Base-by-base conservation (phyloP, 371 early-diverging fungal species). In the Synchytrium microbalum region DNA sequence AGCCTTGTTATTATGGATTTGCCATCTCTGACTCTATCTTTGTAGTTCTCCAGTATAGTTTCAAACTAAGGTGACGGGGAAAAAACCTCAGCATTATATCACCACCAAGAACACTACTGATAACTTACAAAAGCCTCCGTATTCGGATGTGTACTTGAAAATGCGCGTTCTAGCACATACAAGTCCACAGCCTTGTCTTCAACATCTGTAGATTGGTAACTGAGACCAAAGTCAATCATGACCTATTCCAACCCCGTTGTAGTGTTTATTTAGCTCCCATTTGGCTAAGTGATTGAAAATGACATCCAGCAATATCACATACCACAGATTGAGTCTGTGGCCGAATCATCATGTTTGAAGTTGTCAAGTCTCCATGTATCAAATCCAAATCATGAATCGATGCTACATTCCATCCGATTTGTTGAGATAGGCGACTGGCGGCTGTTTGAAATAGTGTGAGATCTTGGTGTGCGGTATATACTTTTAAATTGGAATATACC, bases 181-280 rank as follows among this genome's bases (percentile, higher is more conserved):
- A 99, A 79, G 81, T 99, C 99, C 0, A 99, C 99, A 23, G 96
- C 99, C 76, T 97, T 98, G 76, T 99, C 99, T 72, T 99, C 99
- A n/a, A 77, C 73, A 69, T 94, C 78, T 1, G 70, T 69, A 13
- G 95, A 92, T 27, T 86, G 79, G 69, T 84, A 92, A 66, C 94
- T 90, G 58, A 99, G 74, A 0, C 99, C 99, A 83, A 99, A 99
- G 81, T 99, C 99, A 64, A 99, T 98, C 57, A 96, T 67, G 28
- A 75, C 71, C 74, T 73, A 55, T 55, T 46, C 32, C 3, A 3
- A 31, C 10, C 2, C 27, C 27, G 29, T 5, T 54, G 2, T n/a
- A 54, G 1, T 19, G 32, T 14, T 19, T 52, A 60, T n/a, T 55
- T 26, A 46, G 32, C 23, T 16, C 5, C 46, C 46, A 38, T 19